These are phyloP conservation scores for Coelastrella sp. DNA, from an alignment of 139 green algal genomes.

Conservation along the genomic window DNA sequence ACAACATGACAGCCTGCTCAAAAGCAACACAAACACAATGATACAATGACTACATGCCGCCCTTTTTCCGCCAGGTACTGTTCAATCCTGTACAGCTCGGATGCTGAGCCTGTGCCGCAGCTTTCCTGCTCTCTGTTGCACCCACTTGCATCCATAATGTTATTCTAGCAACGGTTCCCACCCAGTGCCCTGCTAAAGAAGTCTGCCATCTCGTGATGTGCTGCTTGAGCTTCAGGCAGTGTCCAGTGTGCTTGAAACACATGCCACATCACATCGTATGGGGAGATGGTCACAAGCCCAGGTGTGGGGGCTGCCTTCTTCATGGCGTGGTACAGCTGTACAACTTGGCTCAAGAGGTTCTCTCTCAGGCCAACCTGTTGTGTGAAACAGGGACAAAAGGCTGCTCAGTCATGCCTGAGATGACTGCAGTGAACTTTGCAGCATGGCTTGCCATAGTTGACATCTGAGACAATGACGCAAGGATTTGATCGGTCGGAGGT, in stretches of 20 bases:
- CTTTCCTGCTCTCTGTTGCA: too few species aligned
- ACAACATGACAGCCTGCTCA: too few species aligned
- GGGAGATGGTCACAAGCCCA: background rate
- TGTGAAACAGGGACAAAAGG: background rate
- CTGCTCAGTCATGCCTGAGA: background rate
- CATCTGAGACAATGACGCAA: too few species aligned
- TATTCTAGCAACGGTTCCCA: background rate
- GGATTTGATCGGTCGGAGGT: too few species aligned
- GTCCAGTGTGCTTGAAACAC: slow-evolving; percentile 13
- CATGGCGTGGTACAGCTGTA: slow-evolving; percentile 36
- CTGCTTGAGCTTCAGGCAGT: slow-evolving; percentile 10
- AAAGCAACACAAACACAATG: too few species aligned
- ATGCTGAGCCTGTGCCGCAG: too few species aligned
- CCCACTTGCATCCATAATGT: too few species aligned
- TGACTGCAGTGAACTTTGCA: too few species aligned
- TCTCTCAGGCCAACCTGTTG: slow-evolving; percentile 16
- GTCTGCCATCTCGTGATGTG: background rate
- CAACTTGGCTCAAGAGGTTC: background rate
- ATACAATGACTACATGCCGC: too few species aligned
- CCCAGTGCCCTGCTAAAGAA: background rate
- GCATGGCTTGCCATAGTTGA: too few species aligned
- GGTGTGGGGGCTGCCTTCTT: background rate
- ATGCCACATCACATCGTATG: slow-evolving; percentile 39
- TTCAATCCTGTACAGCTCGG: too few species aligned
- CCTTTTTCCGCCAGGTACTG: too few species aligned